phyloP scores from a whole-genome alignment of 106 monocot species.

The Xerophyta viscosa region DNA sequence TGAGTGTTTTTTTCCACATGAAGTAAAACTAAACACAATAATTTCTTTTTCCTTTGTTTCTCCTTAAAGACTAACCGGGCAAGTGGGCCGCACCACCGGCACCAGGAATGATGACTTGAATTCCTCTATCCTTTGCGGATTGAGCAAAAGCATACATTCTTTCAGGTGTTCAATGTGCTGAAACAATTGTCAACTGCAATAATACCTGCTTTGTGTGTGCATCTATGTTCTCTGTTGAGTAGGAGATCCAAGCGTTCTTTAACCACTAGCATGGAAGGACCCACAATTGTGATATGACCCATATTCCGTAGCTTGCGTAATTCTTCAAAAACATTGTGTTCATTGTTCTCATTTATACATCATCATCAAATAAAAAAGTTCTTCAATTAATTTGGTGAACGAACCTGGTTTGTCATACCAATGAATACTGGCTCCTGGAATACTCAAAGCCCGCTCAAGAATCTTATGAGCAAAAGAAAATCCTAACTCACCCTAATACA shows the following conservation, averaged over 20 bases:
- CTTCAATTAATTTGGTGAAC: conserved; percentile 8
- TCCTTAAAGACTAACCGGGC: conserved; percentile 40
- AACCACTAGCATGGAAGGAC: conserved; percentile 57
- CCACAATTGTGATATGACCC: conserved; percentile 90
- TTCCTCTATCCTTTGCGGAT: conserved; percentile 74
- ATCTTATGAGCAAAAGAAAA: conserved; percentile 66
- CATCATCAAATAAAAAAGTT: too few relatives aligned
- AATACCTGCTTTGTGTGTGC: conserved; percentile 27
- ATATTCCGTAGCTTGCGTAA: conserved; percentile 86
- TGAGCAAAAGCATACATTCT: conserved; percentile 88
- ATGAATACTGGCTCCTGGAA: conserved; percentile 81
- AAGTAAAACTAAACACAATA: too few relatives aligned
- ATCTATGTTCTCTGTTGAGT: conserved; percentile 34
- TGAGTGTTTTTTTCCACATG: too few relatives aligned
- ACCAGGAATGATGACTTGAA: conserved; percentile 85
- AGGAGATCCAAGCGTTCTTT: conserved; percentile 40
- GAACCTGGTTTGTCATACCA: conserved; percentile 96
- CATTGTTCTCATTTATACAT: too few relatives aligned
- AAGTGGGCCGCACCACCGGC: conserved; percentile 98
- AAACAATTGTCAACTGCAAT: conserved; percentile 78
- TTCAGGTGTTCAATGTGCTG: too few relatives aligned
- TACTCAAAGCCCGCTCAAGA: conserved; percentile 57
- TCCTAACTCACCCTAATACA: conserved; percentile 68
- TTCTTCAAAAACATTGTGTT: conserved; percentile 37
- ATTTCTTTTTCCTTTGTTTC: too few relatives aligned